Conservation (phyloP, 2,329 filamentous ascomycete species). For the Fonsecaea multimorphosa region DNA sequence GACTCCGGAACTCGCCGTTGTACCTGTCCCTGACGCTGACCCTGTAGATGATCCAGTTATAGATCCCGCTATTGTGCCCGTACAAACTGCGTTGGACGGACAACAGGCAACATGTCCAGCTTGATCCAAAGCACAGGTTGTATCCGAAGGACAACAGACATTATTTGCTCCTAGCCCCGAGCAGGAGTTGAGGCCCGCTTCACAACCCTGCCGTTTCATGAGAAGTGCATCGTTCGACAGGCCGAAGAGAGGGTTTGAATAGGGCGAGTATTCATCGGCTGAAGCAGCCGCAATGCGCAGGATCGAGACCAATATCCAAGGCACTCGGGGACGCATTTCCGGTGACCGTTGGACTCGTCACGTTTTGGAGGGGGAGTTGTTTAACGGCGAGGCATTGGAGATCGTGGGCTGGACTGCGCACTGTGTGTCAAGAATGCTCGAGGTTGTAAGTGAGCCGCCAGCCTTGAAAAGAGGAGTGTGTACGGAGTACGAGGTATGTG, state of each 20-base stretch:
- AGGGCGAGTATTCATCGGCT: slow-evolving; percentile 30
- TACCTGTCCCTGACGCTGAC: slow-evolving; percentile 37
- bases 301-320: slow-evolving; percentile 13
- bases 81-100: slow-evolving; percentile 63
- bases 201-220: slow-evolving; percentile 50
- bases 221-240: slow-evolving; percentile 33
- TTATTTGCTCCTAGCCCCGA: slow-evolving; percentile 57
- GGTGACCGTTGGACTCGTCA: slow-evolving; percentile 9
- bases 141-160: slow-evolving; percentile 62
- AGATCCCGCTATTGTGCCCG: slow-evolving; percentile 55
- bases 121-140: slow-evolving; percentile 62
- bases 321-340: slow-evolving; percentile 27
- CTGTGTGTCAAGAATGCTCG: not conserved
- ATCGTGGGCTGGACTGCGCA: not conserved
- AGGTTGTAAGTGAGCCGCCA: not conserved
- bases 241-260: slow-evolving; percentile 29
- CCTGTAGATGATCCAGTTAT: slow-evolving; percentile 20
- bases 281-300: slow-evolving; percentile 14
- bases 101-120: slow-evolving; percentile 67
- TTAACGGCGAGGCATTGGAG: slow-evolving; percentile 30
- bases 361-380: slow-evolving; percentile 2
- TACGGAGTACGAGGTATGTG: no score
- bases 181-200: slow-evolving; percentile 60
- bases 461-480: not conserved
- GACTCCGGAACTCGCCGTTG: slow-evolving; percentile 41